phyloP scores from a whole-genome alignment of 441 rosid species.

The California macrophylla region DNA sequence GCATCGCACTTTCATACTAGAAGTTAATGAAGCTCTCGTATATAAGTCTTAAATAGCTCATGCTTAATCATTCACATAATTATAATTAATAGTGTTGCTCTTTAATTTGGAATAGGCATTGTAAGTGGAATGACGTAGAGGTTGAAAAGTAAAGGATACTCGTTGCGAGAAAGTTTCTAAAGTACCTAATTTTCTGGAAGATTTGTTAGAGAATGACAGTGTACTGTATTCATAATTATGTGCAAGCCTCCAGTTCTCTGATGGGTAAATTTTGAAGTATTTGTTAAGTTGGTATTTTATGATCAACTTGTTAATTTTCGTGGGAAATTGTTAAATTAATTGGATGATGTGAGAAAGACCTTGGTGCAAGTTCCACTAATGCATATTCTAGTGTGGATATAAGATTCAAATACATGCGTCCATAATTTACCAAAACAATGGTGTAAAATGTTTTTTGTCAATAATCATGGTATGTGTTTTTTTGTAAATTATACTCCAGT shows the following conservation, averaged over 20 bases:
- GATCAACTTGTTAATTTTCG: not conserved
- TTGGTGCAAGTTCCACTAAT: not conserved
- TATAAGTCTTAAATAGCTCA: not conserved
- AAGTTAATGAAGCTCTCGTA: not conserved
- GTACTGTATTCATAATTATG: not conserved
- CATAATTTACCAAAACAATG: not conserved
- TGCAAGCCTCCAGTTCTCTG: not conserved
- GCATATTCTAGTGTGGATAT: not conserved
- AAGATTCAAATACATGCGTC: not conserved
- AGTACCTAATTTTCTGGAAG: not conserved
- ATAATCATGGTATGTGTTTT: not conserved
- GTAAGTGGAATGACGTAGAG: not conserved
- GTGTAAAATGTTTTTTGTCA: not conserved
- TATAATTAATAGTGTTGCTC: not conserved
- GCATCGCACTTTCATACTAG: not conserved
- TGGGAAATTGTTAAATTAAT: not conserved
- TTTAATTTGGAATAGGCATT: not conserved
- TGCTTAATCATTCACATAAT: not conserved
- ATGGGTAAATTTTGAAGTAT: not conserved
- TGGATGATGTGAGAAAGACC: not conserved
- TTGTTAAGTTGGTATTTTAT: not conserved
- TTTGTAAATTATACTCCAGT: too few relatives aligned
- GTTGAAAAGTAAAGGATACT: not conserved
- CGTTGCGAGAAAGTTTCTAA: not conserved
- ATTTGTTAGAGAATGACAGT: not conserved